Base-by-base conservation (phyloP, 2,329 filamentous ascomycete genomes). In the Anisogramma anomala region DNA sequence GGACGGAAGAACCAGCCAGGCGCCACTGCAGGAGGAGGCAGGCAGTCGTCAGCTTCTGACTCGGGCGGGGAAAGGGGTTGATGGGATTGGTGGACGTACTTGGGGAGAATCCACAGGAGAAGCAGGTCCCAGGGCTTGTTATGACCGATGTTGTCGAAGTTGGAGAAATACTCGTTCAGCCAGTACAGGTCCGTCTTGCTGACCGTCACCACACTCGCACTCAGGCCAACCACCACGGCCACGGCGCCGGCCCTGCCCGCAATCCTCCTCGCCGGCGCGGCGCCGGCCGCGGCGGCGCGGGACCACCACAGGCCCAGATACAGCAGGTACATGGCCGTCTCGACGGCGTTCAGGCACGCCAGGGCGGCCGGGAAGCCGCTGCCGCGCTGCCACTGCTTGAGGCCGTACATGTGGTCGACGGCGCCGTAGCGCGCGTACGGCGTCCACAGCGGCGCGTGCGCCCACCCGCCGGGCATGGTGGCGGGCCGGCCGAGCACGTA, bases 341-440 rank as follows among this genome's bases (percentile, higher is more conserved):
- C 57, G 42, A 53, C 49, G 3, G 55, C 42, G 45, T 62, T 65
- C 33, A 66, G 56, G 6, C 67, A 52, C 20, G 72, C 72, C 67
- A 94, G 86, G 27, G 85, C 84, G 31, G 71, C 74, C 0, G 83
- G 84, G 62, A 93, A 94, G 26, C 86, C 85, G 55, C 79, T 77
- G 17, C 68, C 59, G 13, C 68, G 68, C 46, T 83, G 63, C 57
- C 72, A 85, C 3, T 82, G 79, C 52, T 80, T 78, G 67, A 72
- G 80, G 30, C 86, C 85, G 64, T 94, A 94, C 23, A 89, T 69
- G 58, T 87, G 69, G 61, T 94, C 87, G 50, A 94, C 68, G 37
- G 69, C 65, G 43, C 81, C 84, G 64, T 94, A 94, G 1, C 93
- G 74, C 54, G 72, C 75, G 63, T 94, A 94, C 0, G 84, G 85